Evolutionary conservation across 1,284 basidiomycete species (phyloP).

Genomic region (Amylostereum areolatum): DNA sequence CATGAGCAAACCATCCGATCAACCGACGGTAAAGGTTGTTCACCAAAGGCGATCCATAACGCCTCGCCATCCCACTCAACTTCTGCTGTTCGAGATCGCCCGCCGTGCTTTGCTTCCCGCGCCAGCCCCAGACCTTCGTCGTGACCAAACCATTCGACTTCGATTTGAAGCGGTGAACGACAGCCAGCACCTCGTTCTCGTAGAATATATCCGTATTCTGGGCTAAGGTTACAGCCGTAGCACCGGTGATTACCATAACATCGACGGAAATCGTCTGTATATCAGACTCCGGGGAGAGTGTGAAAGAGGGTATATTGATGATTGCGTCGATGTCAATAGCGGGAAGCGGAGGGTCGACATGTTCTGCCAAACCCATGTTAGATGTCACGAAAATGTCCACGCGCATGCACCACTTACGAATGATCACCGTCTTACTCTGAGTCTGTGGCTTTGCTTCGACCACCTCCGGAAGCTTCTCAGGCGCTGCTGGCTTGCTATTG

Average conservation of each 20-base stretch:
- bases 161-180: constrained; percentile 64
- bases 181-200: constrained; percentile 60
- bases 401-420: not conserved
- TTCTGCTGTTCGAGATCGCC: constrained; percentile 59
- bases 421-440: not conserved
- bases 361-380: constrained; percentile 24
- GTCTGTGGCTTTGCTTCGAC: not conserved
- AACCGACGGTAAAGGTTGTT: not conserved
- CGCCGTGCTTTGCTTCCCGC: constrained; percentile 43
- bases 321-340: constrained; percentile 42
- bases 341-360: constrained; percentile 41
- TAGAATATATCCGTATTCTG: constrained; percentile 54
- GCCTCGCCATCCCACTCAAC: constrained; percentile 59
- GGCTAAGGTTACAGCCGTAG: constrained; percentile 36
- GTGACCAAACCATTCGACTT: constrained; percentile 57
- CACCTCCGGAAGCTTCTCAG: no score
- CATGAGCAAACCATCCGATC: no score
- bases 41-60: constrained; percentile 62
- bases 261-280: constrained; percentile 64
- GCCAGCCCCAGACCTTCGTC: constrained; percentile 72
- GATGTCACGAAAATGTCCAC: not conserved
- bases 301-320: constrained; percentile 22
- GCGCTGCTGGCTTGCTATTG: no score
- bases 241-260: constrained; percentile 51
- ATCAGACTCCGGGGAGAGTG: constrained; percentile 30